Evolutionary conservation across 2,329 filamentous ascomycete species (phyloP), one percentile per base, ranked within the genome.

Genomic region (Aspergillus sojae): DNA sequence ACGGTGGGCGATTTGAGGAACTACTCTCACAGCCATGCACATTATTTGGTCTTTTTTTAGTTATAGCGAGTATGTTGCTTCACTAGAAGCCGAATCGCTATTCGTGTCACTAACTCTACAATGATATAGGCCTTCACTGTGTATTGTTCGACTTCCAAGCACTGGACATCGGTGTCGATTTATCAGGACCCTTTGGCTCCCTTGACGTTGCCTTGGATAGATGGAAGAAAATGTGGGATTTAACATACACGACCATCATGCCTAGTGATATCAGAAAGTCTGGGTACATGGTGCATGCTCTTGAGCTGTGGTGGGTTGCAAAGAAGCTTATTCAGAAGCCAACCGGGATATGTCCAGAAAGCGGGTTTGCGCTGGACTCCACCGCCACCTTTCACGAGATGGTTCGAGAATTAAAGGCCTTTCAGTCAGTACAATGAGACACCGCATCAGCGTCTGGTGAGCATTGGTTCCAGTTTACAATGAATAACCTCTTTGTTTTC

Each of bases 371-470:
- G 1, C 6, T 19, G 39, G 19, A 41, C 39, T 41, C 16, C 7
- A 19, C 14, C 3, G n/a, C 6, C 2, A 10, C 19, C 5, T 41
- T 41, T n/a, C 39, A 41, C 39, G 6, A n/a, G 39, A 41, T 41
- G 39, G 3, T 41, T 9, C 9, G 14, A 7, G 2, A 19, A 9
- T n/a, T 41, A 41, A 41, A 41, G 19, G 39, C 7, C 19, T 41
- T n/a, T 41, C 6, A n/a, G 6, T 2, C 16, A 3, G 3, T n/a
- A 41, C 39, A 41, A 41, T 19, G 39, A 41, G 3, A 10, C 0
- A 9, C 3, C 7, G 1, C 1, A 10, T 4, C 3, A 2, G 6
- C 3, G 4, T 0, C 2, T 4, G 4, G 16, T 6, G 0, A n/a
- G 19, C 19, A 10, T 10, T 19, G 7, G 39, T 41, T 3, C 39